Conservation (phyloP, 768 basidiomycete species). For the Mycena leptocephala region DNA sequence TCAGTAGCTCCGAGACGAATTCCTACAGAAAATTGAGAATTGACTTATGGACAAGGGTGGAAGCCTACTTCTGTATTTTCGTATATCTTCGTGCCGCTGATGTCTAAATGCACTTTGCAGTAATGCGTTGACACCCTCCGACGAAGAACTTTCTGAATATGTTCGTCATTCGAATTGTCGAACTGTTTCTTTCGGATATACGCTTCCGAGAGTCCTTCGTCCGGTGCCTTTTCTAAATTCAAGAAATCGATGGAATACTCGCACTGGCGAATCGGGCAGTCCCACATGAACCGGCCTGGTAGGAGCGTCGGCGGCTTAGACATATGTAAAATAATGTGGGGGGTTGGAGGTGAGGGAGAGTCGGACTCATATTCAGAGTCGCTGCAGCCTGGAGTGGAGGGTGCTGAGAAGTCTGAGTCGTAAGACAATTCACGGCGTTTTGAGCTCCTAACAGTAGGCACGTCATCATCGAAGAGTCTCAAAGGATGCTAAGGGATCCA, state of each 20-base stretch:
- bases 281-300: slow-evolving; percentile 65
- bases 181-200: slow-evolving; percentile 53
- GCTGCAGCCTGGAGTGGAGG: slow-evolving; percentile 56
- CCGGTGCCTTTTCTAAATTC: slow-evolving; percentile 49
- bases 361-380: slow-evolving; percentile 58
- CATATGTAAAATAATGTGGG: slow-evolving; percentile 38
- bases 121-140: slow-evolving; percentile 51
- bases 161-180: slow-evolving; percentile 52
- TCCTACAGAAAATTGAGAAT: not conserved
- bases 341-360: slow-evolving; percentile 8
- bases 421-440: slow-evolving; percentile 49
- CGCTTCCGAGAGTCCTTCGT: slow-evolving; percentile 40
- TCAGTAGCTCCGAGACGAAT: not conserved
- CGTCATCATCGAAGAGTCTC: not conserved
- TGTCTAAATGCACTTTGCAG: slow-evolving; percentile 22
- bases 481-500: not conserved
- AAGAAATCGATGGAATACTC: slow-evolving; percentile 63
- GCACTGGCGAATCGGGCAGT: slow-evolving; percentile 65
- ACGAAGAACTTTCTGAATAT: slow-evolving; percentile 41
- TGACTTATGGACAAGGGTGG: not conserved
- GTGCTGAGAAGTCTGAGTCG: slow-evolving; percentile 73
- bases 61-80: slow-evolving; percentile 5
- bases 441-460: not conserved
- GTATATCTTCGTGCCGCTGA: not conserved
- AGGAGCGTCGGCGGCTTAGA: slow-evolving; percentile 57